phyloP scores from a whole-genome alignment of 768 basidiomycete genomes.

The Pleurotus djamor region DNA sequence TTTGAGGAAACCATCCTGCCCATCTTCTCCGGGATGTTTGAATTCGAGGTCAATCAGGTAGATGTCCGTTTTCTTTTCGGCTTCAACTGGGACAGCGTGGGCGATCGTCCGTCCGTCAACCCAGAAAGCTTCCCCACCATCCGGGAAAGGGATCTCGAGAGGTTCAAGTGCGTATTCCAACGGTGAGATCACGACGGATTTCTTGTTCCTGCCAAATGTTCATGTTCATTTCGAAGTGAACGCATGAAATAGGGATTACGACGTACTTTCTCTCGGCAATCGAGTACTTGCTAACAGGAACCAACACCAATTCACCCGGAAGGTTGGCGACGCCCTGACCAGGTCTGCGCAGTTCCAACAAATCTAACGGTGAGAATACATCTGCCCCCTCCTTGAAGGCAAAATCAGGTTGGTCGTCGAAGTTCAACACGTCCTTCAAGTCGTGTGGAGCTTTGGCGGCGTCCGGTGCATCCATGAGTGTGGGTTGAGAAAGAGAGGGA shows the following conservation, averaged over 20 bases:
- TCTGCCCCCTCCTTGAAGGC: conserved; percentile 55
- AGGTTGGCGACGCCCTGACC: conserved; percentile 64
- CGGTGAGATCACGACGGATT: conserved; percentile 61
- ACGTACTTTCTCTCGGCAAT: conserved; percentile 73
- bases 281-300: conserved; percentile 67
- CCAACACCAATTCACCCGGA: conserved; percentile 65
- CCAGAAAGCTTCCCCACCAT: conserved; percentile 81
- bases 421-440: conserved; percentile 1
- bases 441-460: not conserved
- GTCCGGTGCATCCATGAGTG: not conserved
- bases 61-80: conserved; percentile 48
- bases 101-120: conserved; percentile 68
- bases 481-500: not conserved
- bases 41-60: conserved; percentile 58
- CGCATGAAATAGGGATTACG: not conserved
- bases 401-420: conserved; percentile 35
- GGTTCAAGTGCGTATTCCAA: conserved; percentile 47
- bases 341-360: conserved; percentile 69
- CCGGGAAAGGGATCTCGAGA: conserved; percentile 56
- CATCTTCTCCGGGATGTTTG: conserved; percentile 13
- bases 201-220: conserved; percentile 55
- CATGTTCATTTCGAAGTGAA: not conserved
- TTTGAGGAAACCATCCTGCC: conserved; percentile 24
- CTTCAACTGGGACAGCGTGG: conserved; percentile 58
- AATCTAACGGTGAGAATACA: conserved; percentile 68